Conservation (phyloP, 2,329 filamentous ascomycete species). For the Sporothrix curviconia region DNA sequence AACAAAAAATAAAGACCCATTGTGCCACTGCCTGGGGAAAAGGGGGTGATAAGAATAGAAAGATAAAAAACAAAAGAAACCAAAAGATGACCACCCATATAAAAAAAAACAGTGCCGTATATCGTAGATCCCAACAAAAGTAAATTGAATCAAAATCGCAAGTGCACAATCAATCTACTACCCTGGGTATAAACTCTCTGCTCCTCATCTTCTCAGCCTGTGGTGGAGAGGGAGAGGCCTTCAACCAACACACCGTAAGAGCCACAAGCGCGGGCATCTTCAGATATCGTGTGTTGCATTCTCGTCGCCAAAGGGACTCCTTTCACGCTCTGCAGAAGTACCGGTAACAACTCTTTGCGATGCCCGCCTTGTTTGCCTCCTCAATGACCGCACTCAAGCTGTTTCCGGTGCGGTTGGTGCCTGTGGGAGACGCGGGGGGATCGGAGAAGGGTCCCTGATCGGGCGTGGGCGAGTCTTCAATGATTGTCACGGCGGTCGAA, state of each 20-base stretch:
- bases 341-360: slow-evolving; percentile 31
- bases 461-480: slow-evolving; percentile 42
- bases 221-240: too few relatives aligned
- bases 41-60: not conserved
- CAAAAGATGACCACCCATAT: not conserved
- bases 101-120: slow-evolving; percentile 5
- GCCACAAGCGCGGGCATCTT: not conserved
- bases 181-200: slow-evolving; percentile 5
- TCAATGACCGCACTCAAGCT: slow-evolving; percentile 51
- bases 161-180: not conserved
- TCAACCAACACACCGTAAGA: not conserved
- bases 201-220: too few relatives aligned
- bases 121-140: slow-evolving; percentile 1
- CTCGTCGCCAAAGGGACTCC: slow-evolving; percentile 53
- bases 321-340: slow-evolving; percentile 26
- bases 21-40: not conserved
- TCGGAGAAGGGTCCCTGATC: slow-evolving; percentile 56
- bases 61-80: not conserved
- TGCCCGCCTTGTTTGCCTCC: slow-evolving; percentile 39
- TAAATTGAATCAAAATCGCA: not conserved
- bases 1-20: not conserved
- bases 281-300: slow-evolving; percentile 47
- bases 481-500: slow-evolving; percentile 41
- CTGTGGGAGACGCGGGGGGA: slow-evolving; percentile 30
- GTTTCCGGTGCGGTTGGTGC: slow-evolving; percentile 33